These are phyloP conservation scores for Williopsis jadinii DNA, from an alignment of 1,139 yeast genomes.

Conservation along the genomic window DNA sequence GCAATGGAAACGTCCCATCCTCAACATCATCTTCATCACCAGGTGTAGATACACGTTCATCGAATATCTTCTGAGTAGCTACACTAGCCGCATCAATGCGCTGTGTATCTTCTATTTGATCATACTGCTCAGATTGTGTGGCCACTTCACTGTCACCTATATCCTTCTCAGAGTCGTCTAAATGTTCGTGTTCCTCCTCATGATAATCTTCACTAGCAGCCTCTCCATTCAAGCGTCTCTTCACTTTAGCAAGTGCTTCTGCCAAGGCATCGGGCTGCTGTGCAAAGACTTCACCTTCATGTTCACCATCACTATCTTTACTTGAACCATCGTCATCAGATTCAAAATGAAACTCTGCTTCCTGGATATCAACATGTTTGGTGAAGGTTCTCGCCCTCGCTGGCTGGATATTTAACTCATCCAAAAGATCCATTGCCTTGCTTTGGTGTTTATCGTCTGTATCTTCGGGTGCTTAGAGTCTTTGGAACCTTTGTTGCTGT, in stretches of 20 bases:
- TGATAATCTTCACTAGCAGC: slow-evolving; percentile 1
- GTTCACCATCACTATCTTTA: neutral
- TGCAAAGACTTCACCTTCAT: neutral
- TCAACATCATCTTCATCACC: neutral
- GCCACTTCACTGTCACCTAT: too few relatives aligned
- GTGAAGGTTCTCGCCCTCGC: slow-evolving; percentile 15
- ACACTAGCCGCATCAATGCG: neutral
- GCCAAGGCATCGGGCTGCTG: neutral
- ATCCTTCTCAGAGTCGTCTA: neutral
- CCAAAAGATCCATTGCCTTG: slow-evolving; percentile 9
- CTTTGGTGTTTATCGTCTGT: too few relatives aligned
- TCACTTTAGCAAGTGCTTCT: slow-evolving; percentile 9
- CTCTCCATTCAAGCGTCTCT: slow-evolving; percentile 20
- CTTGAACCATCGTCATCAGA: neutral
- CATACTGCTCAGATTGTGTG: neutral
- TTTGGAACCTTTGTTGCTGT: too few relatives aligned
- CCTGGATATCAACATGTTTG: slow-evolving; percentile 9
- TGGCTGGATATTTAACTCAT: slow-evolving; percentile 11
- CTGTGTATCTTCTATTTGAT: slow-evolving; percentile 2
- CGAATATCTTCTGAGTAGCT: too few relatives aligned
- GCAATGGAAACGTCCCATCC: neutral
- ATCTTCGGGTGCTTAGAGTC: too few relatives aligned
- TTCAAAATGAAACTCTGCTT: neutral
- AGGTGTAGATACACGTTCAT: neutral
- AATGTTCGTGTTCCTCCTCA: neutral